These are phyloP conservation scores for Pythium myriotylum DNA, from an alignment of 352 stramenopile species.

Conservation along the genomic window DNA sequence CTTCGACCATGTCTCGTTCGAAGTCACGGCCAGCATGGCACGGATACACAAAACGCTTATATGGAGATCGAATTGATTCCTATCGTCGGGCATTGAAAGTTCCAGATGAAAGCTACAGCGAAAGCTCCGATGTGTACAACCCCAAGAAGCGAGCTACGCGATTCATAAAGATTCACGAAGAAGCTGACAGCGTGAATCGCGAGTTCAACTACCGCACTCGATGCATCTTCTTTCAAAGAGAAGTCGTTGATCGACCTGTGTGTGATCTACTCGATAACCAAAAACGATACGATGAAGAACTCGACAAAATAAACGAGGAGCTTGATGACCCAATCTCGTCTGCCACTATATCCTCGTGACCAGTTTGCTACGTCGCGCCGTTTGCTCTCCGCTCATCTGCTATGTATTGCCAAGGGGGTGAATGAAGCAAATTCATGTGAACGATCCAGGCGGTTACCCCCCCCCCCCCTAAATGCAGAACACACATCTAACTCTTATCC, in stretches of 20 bases:
- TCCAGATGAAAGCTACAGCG: slow-evolving; percentile 39
- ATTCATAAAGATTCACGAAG: slow-evolving; percentile 51
- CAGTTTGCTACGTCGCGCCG: too few species aligned
- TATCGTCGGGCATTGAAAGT: slow-evolving; percentile 41
- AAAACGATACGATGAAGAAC: slow-evolving; percentile 29
- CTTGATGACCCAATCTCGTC: background rate
- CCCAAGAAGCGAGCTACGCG: slow-evolving; percentile 38
- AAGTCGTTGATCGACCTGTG: slow-evolving; percentile 53
- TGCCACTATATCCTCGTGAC: too few species aligned
- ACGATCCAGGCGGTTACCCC: too few species aligned
- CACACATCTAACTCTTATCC: too few species aligned
- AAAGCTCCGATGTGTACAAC: slow-evolving; percentile 57
- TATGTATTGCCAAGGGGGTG: too few species aligned
- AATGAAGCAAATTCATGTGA: too few species aligned
- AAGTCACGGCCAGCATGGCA: slow-evolving; percentile 32
- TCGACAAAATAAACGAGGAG: slow-evolving; percentile 18
- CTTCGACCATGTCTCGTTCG: background rate
- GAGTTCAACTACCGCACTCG: slow-evolving; percentile 46
- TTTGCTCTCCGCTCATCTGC: too few species aligned
- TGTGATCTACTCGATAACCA: slow-evolving; percentile 56
- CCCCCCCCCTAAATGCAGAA: too few species aligned
- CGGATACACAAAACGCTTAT: slow-evolving; percentile 42
- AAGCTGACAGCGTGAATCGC: slow-evolving; percentile 39
- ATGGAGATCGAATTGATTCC: slow-evolving; percentile 32
- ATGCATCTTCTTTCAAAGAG: slow-evolving; percentile 47